These are phyloP conservation scores for Platanthera guangdongensis DNA, from an alignment of 106 monocot genomes.

Conservation along the genomic window DNA sequence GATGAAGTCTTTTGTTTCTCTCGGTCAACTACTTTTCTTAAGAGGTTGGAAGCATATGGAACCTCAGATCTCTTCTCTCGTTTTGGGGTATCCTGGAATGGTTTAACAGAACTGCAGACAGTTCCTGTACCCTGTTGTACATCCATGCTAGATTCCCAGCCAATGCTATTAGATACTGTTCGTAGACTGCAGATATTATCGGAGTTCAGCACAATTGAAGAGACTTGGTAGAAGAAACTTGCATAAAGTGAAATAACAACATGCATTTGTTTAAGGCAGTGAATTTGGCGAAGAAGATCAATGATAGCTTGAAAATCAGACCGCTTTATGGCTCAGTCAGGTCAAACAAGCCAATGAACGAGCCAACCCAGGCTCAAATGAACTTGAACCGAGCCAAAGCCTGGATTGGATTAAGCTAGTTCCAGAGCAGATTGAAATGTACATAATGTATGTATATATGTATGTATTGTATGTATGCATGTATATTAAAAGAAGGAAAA, in stretches of 20 bases:
- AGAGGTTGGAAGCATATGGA: constrained; percentile 12
- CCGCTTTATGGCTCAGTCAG: too few species aligned
- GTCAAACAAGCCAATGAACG: too few species aligned
- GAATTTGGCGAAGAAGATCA: too few species aligned
- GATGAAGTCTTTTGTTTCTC: constrained; percentile 19
- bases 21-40: constrained; percentile 19
- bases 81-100: constrained; percentile 16
- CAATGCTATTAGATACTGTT: constrained; percentile 24
- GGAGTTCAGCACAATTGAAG: neutral
- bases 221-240: neutral
- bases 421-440: too few species aligned
- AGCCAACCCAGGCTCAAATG: too few species aligned
- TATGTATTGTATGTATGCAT: too few species aligned
- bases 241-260: neutral
- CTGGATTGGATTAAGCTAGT: too few species aligned
- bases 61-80: constrained; percentile 42
- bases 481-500: too few species aligned
- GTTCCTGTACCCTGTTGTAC: constrained; percentile 49
- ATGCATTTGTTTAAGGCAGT: constrained; percentile 26
- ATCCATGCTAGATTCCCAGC: constrained; percentile 29
- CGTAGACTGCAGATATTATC: constrained; percentile 24
- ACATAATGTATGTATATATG: too few species aligned
- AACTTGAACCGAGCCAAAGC: too few species aligned
- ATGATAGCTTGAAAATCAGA: too few species aligned
- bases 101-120: constrained; percentile 34